Percentiles rank a stretch among this genome's conserved stretches.
Conservation (phyloP, 1,284 basidiomycete genomes). For the Paramarasmius palmivorus region DNA sequence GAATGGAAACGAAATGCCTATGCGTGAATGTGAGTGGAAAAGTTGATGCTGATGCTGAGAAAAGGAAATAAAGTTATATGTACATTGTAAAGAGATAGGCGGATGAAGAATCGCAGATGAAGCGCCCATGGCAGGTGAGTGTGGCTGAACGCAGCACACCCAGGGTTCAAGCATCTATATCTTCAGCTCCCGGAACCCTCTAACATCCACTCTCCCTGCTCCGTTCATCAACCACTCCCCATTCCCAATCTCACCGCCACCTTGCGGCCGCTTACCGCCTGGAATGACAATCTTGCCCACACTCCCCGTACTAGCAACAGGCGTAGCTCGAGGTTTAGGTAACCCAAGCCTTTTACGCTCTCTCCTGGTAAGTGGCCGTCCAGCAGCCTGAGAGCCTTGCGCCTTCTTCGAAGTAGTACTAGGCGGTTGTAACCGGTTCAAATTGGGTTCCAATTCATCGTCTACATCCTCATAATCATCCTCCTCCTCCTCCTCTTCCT, state of each 20-base stretch:
- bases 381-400: slow-evolving; percentile 18
- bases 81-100: no score
- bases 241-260: slow-evolving; percentile 34
- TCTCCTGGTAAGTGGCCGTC: slow-evolving; percentile 53
- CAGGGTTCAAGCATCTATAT: slow-evolving; percentile 45
- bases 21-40: no score
- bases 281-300: slow-evolving; percentile 38
- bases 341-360: slow-evolving; percentile 68
- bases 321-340: slow-evolving; percentile 46
- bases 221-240: slow-evolving; percentile 75
- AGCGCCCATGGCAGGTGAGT: background rate
- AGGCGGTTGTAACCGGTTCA: slow-evolving; percentile 3
- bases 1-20: no score
- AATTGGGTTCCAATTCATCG: slow-evolving; percentile 11
- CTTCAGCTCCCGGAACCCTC: slow-evolving; percentile 79
- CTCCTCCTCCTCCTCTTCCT: slow-evolving; percentile 10
- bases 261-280: slow-evolving; percentile 29
- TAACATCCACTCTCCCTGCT: slow-evolving; percentile 71
- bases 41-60: no score
- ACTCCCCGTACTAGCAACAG: slow-evolving; percentile 22
- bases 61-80: no score
- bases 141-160: background rate
- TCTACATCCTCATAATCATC: slow-evolving; percentile 10
- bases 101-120: background rate
- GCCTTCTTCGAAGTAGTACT: background rate